Evolutionary conservation across 2,329 filamentous ascomycete species (phyloP), one percentile per base, ranked within the genome.

Genomic region (Sclerotinia subarctica): DNA sequence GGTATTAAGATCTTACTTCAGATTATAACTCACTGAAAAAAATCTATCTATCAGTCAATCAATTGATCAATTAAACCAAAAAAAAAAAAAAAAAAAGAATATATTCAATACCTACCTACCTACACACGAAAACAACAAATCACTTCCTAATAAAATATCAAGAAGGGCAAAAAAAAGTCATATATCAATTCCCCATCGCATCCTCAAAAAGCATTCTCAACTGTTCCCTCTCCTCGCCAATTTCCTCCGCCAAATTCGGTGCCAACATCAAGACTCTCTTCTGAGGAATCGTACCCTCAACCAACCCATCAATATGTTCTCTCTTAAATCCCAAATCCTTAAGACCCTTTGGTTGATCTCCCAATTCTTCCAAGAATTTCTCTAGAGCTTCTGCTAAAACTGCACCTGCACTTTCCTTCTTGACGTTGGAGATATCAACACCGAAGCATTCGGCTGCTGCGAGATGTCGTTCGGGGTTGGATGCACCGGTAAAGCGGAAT

Each of bases 281-380:
- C 81, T 99, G 95, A 6, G 95, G 95, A 70, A 99, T 89, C 0
- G 95, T 99, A 1, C 95, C 96, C 79, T 98, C 94, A 1, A 99
- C 93, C 71, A 99, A 81, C 13, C 83, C 87, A 71, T 96, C 92
- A 24, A 99, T 82, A 80, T 98, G 87, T 51, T 87, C 86, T 21
- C 79, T 81, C 65, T 85, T 85, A 76, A 98, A 99, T 0, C 95
- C 96, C 17, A 99, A 80, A 49, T 86, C 88, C 80, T 91, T 93
- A 72, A 99, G 79, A 0, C 96, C 96, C 52, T 88, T 84, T 1
- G 96, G 96, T 82, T 99, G 95, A 76, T 96, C 95, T 42, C 95
- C 95, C 19, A 99, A 80, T 35, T 89, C 87, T 17, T 89, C 86
- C 53, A 99, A 80, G 79, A 99, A 99, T 71, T 89, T 85, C 26